phyloP scores from a whole-genome alignment of 2,329 filamentous ascomycete genomes.

The Fusarium caatingaense region DNA sequence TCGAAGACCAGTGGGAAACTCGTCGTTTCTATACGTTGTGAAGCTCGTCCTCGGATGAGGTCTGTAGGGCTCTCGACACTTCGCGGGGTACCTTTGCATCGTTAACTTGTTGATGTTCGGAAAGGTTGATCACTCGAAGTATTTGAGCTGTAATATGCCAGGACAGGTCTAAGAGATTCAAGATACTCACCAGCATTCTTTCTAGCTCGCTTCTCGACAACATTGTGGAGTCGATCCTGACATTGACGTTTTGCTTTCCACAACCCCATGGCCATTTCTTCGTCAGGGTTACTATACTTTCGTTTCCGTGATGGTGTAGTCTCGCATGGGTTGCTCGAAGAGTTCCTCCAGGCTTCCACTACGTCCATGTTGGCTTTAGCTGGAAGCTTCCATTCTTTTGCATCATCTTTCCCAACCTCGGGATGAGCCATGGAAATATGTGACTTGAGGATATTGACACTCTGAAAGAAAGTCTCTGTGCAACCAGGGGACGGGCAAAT shows the following conservation, averaged over 20 bases:
- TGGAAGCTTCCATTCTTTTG: constrained; percentile 47
- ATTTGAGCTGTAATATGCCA: background rate
- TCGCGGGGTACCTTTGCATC: constrained; percentile 41
- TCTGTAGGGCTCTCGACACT: constrained; percentile 51
- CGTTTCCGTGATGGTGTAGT: constrained; percentile 30
- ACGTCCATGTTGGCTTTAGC: background rate
- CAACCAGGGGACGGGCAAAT: constrained; percentile 56
- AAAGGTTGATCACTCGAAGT: background rate
- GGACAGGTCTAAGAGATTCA: background rate
- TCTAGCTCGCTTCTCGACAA: constrained; percentile 52
- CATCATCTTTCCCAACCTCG: constrained; percentile 28
- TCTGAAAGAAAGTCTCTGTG: constrained; percentile 52
- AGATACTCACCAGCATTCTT: constrained; percentile 44
- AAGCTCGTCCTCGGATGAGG: constrained; percentile 43
- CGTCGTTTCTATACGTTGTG: constrained; percentile 49
- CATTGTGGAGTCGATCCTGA: constrained; percentile 50
- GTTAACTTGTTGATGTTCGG: constrained; percentile 10
- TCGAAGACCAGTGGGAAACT: constrained; percentile 58
- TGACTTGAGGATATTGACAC: constrained; percentile 49
- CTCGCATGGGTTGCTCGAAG: background rate
- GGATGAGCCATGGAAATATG: constrained; percentile 54
- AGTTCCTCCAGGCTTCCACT: background rate
- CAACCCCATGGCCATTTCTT: background rate
- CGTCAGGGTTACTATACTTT: constrained; percentile 10
- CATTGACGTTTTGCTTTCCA: constrained; percentile 51